Conservation (phyloP, 257 asterid species). For the Cordia subcordata region DNA sequence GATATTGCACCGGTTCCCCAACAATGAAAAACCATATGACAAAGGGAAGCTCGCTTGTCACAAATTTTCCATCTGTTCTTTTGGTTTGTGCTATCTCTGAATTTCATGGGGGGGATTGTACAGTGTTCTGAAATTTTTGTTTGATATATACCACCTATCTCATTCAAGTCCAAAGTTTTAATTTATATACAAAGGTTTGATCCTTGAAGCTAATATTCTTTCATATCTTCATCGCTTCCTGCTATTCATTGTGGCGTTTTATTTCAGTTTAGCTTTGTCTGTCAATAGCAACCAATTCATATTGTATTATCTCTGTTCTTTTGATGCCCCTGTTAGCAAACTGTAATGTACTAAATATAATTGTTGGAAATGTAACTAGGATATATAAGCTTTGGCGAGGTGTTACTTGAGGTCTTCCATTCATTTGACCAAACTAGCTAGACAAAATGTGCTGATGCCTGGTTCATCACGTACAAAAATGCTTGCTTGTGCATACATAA, state of each 20-base stretch:
- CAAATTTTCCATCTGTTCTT: constrained; percentile 1
- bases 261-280: background rate
- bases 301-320: background rate
- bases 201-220: constrained; percentile 5
- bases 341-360: too few species aligned
- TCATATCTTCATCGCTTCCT: constrained; percentile 4
- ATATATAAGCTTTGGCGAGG: background rate
- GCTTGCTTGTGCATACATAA: too few species aligned
- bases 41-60: background rate
- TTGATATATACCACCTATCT: constrained; percentile 7
- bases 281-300: background rate
- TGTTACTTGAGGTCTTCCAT: background rate
- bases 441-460: too few species aligned
- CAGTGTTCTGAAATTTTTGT: constrained; percentile 31
- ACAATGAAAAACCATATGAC: constrained; percentile 17
- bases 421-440: background rate
- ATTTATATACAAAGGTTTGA: constrained; percentile 18
- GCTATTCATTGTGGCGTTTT: background rate
- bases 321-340: background rate
- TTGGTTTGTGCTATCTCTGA: constrained; percentile 7
- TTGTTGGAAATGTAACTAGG: too few species aligned
- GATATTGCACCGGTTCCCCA: constrained; percentile 59
- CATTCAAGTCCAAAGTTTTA: constrained; percentile 13
- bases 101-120: constrained; percentile 28
- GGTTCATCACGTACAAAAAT: too few species aligned